Evolutionary conservation across 495 filamentous ascomycete genomes (phyloP).

Genomic region (Neurospora discreta): DNA sequence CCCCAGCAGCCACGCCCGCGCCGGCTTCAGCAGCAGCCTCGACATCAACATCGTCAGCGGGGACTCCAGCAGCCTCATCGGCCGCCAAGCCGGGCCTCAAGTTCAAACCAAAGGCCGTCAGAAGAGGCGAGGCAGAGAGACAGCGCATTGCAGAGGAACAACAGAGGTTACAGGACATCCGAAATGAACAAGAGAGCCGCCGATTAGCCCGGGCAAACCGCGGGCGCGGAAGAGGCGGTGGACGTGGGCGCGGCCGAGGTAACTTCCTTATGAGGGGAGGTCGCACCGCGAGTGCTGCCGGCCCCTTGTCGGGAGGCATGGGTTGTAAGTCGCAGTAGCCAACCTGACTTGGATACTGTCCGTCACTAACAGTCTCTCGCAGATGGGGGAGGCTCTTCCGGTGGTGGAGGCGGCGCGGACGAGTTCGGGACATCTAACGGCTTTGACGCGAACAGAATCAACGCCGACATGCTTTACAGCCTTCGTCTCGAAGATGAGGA

Average conservation of each 20-base stretch:
- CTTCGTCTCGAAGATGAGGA: conserved; percentile 20
- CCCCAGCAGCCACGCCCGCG: background rate
- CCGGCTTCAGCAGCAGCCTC: background rate
- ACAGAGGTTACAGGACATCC: conserved; percentile 17
- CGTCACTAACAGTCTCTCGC: conserved; percentile 5
- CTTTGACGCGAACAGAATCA: conserved; percentile 25
- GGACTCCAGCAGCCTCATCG: background rate
- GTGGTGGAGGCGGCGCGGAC: conserved; percentile 19
- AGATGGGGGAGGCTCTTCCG: conserved; percentile 20
- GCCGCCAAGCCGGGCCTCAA: conserved; percentile 10
- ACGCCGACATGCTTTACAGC: conserved; percentile 31
- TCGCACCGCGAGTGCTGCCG: conserved; percentile 20
- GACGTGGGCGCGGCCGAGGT: conserved; percentile 29
- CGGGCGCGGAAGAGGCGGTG: conserved; percentile 22
- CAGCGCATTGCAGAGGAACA: conserved; percentile 28
- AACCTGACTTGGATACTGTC: background rate
- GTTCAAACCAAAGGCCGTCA: conserved; percentile 33
- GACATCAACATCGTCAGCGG: background rate
- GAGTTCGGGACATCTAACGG: conserved; percentile 16
- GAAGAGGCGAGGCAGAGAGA: conserved; percentile 32
- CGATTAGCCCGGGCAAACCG: conserved; percentile 11
- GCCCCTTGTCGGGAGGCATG: conserved; percentile 27
- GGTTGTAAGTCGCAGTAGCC: conserved; percentile 16
- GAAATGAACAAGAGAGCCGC: conserved; percentile 22
- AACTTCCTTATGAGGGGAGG: conserved; percentile 21